phyloP scores from a whole-genome alignment of 305 asterid species.

The Rubia peregrina region DNA sequence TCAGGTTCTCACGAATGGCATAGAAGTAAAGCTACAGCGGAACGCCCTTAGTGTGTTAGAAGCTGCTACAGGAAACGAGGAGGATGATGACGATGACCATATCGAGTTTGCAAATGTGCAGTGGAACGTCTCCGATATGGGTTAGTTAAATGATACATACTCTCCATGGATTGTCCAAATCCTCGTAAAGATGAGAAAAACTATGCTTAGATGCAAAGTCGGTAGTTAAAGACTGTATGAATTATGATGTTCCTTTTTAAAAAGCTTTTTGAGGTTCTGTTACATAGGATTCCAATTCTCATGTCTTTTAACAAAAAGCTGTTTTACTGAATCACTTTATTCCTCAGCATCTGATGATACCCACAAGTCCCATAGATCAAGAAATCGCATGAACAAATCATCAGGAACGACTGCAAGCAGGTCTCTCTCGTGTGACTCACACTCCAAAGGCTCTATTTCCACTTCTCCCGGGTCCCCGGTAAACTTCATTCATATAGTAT shows the following conservation, averaged over 20 bases:
- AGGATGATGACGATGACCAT: constrained; percentile 70
- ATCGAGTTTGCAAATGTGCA: constrained; percentile 60
- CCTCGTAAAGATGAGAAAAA: neutral
- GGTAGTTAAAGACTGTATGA: neutral
- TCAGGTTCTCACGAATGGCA: constrained; percentile 89
- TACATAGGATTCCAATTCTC: constrained; percentile 31
- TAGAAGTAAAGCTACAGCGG: constrained; percentile 86
- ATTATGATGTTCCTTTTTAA: neutral
- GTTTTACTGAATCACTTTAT: constrained; percentile 21
- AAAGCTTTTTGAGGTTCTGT: constrained; percentile 2
- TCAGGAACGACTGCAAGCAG: constrained; percentile 43
- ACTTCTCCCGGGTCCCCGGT: constrained; percentile 49
- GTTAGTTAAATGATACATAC: constrained; percentile 20
- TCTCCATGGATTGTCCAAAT: neutral
- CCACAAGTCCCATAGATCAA: constrained; percentile 60
- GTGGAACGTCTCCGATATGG: constrained; percentile 62
- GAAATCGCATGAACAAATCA: constrained; percentile 53
- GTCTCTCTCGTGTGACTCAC: constrained; percentile 56
- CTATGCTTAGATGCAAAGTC: neutral
- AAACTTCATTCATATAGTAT: constrained; percentile 15
- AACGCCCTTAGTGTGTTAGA: constrained; percentile 91
- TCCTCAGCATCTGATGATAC: constrained; percentile 67
- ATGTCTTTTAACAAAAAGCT: constrained; percentile 16
- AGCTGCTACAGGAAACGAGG: constrained; percentile 88
- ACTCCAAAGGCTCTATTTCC: constrained; percentile 57